A percentile compares a stretch with the other conserved stretches of the same genome.
These are phyloP conservation scores for Sarocladium oryzae DNA, from an alignment of 2,329 filamentous ascomycete genomes.

Conservation along the genomic window DNA sequence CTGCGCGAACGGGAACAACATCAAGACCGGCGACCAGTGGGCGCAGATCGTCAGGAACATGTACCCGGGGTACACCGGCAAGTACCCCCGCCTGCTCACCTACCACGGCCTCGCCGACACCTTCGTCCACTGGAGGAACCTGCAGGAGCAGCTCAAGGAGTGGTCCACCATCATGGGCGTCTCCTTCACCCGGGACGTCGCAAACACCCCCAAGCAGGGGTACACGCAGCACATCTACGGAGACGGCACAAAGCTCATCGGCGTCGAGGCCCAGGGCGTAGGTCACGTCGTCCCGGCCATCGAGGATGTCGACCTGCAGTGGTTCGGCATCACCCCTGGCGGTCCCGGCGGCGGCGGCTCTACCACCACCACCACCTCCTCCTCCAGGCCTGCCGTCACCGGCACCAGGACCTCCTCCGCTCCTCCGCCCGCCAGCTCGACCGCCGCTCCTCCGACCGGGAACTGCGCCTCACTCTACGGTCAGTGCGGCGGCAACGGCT, in stretches of 20 bases:
- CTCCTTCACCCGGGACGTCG: slow-evolving; percentile 19
- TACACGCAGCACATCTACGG: slow-evolving; percentile 28
- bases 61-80: slow-evolving; percentile 41
- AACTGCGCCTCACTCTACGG: slow-evolving; percentile 23
- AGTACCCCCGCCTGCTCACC: slow-evolving; percentile 48
- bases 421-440: background rate
- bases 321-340: slow-evolving; percentile 14
- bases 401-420: background rate
- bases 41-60: slow-evolving; percentile 32
- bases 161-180: slow-evolving; percentile 15
- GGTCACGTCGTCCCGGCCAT: slow-evolving; percentile 24
- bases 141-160: slow-evolving; percentile 16
- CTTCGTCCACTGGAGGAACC: slow-evolving; percentile 12
- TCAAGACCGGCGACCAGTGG: slow-evolving; percentile 32
- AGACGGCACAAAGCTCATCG: slow-evolving; percentile 25
- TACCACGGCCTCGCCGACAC: slow-evolving; percentile 42
- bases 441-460: background rate
- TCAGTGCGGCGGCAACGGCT: slow-evolving; percentile 28
- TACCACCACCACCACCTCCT: background rate
- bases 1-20: slow-evolving; percentile 43
- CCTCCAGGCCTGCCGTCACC: background rate
- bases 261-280: slow-evolving; percentile 22
- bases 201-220: slow-evolving; percentile 18
- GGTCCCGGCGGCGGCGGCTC: slow-evolving; percentile 4
- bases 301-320: slow-evolving; percentile 14